These are phyloP conservation scores for Eucalyptus curtisii DNA, from an alignment of 345 rosid species.

Conservation along the genomic window DNA sequence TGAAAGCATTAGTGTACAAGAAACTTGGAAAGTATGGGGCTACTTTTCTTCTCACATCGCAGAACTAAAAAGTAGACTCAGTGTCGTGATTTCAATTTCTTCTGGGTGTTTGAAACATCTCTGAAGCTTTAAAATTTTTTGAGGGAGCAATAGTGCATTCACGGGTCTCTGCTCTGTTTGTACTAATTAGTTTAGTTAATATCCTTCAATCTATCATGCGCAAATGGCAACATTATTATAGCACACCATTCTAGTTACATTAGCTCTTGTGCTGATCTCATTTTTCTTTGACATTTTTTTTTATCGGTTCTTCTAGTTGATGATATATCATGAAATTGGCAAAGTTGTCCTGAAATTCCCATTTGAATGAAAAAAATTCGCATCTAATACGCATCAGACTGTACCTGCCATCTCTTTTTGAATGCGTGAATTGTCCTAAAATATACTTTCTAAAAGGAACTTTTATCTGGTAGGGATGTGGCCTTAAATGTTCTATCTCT, in stretches of 20 bases:
- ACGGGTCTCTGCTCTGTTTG: background rate
- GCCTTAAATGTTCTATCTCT: background rate
- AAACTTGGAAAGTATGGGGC: background rate
- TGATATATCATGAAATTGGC: background rate
- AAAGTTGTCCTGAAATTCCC: background rate
- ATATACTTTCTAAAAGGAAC: background rate
- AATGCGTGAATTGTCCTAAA: background rate
- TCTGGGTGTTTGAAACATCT: background rate
- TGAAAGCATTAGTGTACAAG: background rate
- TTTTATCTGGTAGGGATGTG: background rate
- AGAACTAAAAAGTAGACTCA: background rate
- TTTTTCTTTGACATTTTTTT: background rate
- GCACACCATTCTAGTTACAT: background rate
- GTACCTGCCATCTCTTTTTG: background rate
- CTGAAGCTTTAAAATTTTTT: background rate
- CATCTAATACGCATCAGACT: background rate
- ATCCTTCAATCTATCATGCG: background rate
- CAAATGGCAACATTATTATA: background rate
- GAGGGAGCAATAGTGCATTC: background rate
- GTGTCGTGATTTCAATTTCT: background rate
- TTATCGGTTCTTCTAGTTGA: background rate
- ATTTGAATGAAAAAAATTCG: background rate
- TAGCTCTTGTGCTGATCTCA: background rate
- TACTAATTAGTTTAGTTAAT: background rate
- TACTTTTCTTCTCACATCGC: background rate